These are phyloP conservation scores for Cyberlindnera saturnus DNA, from an alignment of 805 yeast genomes.

Conservation along the genomic window DNA sequence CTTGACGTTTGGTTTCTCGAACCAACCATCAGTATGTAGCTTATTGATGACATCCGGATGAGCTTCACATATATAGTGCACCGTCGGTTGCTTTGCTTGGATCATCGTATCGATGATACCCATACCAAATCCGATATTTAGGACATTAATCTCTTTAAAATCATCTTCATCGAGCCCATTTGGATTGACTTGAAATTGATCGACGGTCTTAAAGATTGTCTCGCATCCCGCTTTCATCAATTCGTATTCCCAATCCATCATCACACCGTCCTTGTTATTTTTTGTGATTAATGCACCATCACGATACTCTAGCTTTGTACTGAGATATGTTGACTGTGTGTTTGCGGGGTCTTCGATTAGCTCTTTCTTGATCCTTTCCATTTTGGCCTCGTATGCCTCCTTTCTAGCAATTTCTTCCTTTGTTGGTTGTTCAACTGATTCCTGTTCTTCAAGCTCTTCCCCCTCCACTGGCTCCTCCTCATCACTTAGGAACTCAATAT, in stretches of 20 bases:
- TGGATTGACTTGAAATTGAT: conserved; percentile 5
- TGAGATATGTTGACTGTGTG: conserved; percentile 57
- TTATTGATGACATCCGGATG: conserved; percentile 84
- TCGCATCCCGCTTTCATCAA: conserved; percentile 80
- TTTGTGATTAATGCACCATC: conserved; percentile 68
- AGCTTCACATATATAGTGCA: conserved; percentile 88
- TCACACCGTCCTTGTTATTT: conserved; percentile 75
- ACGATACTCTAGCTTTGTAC: conserved; percentile 59
- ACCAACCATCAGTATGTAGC: conserved; percentile 77
- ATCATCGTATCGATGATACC: conserved; percentile 87
- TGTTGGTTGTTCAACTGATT: conserved; percentile 14
- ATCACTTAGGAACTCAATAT: conserved; percentile 47
- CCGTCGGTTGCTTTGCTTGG: conserved; percentile 47
- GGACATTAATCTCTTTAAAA: conserved; percentile 41
- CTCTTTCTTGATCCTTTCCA: conserved; percentile 20
- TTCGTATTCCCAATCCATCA: conserved; percentile 95
- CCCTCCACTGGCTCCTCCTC: conserved; percentile 12
- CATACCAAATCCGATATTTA: conserved; percentile 95
- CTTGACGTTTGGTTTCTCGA: conserved; percentile 61
- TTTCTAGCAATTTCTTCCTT: conserved; percentile 13
- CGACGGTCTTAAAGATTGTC: conserved; percentile 49
- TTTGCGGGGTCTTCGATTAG: conserved; percentile 50
- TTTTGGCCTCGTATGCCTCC: conserved; percentile 7
- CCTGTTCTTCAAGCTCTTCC: conserved; percentile 16
- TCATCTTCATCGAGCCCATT: conserved; percentile 21